phyloP scores from a whole-genome alignment of 495 filamentous ascomycete genomes.

The Hypoxylon perforatum region DNA sequence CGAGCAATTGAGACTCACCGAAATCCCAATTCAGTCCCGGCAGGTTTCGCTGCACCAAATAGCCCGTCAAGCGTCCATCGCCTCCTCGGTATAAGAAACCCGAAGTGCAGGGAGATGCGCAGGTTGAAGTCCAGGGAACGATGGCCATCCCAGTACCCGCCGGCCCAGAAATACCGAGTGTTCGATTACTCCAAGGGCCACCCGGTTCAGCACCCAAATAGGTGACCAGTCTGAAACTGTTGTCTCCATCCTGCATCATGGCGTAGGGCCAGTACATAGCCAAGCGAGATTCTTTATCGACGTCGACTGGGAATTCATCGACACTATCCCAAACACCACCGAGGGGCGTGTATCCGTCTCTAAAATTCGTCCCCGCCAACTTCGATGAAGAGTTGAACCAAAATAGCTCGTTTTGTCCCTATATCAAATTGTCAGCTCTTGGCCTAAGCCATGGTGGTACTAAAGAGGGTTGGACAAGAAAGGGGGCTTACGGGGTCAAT shows the following conservation, averaged over 20 bases:
- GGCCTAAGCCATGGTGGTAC: background rate
- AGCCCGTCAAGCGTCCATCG: conserved; percentile 2
- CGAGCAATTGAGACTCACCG: background rate
- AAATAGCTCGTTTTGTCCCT: conserved; percentile 6
- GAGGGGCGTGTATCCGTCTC: conserved; percentile 7
- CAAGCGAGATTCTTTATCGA: background rate
- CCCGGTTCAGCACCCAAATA: background rate
- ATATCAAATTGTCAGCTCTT: background rate
- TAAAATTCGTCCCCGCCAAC: conserved; percentile 6
- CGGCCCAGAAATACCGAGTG: conserved; percentile 8
- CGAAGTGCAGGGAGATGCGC: background rate
- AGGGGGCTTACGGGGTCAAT: conserved; percentile 5
- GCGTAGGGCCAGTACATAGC: conserved; percentile 20
- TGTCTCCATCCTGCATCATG: conserved; percentile 1
- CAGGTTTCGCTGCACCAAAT: background rate
- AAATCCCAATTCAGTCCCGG: conserved; percentile 2
- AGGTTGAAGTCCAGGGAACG: conserved; percentile 1
- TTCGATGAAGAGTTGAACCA: conserved; percentile 10
- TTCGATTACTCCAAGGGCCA: conserved; percentile 1
- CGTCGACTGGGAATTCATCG: conserved; percentile 2
- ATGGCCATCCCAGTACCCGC: conserved; percentile 3
- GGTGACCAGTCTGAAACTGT: conserved; percentile 3
- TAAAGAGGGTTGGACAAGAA: background rate
- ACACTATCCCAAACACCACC: conserved; percentile 7
- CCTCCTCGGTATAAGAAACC: conserved; percentile 1